Evolutionary conservation across 805 yeast species (phyloP).

Genomic region (Candida namnaoensis): DNA sequence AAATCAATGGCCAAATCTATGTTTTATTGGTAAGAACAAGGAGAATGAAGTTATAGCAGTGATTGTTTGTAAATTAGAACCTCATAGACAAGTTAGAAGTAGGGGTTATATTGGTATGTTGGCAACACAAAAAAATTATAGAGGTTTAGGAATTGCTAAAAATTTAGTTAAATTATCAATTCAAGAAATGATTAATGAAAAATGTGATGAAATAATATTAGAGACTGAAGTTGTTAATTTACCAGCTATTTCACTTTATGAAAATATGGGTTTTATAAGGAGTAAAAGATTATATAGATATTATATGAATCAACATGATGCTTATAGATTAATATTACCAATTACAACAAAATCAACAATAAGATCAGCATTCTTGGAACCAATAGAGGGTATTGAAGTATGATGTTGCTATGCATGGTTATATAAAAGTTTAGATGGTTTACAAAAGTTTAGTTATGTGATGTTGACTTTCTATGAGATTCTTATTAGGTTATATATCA

Average conservation of each 20-base stretch:
- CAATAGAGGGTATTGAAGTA: no score
- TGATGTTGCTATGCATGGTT: no score
- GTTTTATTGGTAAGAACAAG: slow-evolving; percentile 48
- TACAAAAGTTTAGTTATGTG: no score
- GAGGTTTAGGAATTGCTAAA: slow-evolving; percentile 82
- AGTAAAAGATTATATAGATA: slow-evolving; percentile 75
- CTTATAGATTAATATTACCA: slow-evolving; percentile 80
- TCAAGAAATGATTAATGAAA: slow-evolving; percentile 49
- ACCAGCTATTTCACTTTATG: slow-evolving; percentile 64
- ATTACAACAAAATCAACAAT: slow-evolving; percentile 48
- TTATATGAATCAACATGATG: slow-evolving; percentile 89
- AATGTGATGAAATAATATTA: slow-evolving; percentile 84
- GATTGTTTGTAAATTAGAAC: slow-evolving; percentile 73
- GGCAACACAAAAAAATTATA: slow-evolving; percentile 62
- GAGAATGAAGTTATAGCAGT: slow-evolving; percentile 57
- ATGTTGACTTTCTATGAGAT: no score
- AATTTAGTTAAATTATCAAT: slow-evolving; percentile 55
- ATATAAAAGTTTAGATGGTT: no score
- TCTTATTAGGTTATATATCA: no score
- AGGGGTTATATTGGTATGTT: slow-evolving; percentile 97
- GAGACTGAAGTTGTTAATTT: slow-evolving; percentile 84
- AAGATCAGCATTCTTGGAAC: slow-evolving; percentile 45
- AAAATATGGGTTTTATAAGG: slow-evolving; percentile 67
- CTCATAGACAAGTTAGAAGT: slow-evolving; percentile 61
- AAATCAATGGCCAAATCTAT: slow-evolving; percentile 84